Conservation (phyloP, 768 basidiomycete species). For the Rhodocollybia butyracea region DNA sequence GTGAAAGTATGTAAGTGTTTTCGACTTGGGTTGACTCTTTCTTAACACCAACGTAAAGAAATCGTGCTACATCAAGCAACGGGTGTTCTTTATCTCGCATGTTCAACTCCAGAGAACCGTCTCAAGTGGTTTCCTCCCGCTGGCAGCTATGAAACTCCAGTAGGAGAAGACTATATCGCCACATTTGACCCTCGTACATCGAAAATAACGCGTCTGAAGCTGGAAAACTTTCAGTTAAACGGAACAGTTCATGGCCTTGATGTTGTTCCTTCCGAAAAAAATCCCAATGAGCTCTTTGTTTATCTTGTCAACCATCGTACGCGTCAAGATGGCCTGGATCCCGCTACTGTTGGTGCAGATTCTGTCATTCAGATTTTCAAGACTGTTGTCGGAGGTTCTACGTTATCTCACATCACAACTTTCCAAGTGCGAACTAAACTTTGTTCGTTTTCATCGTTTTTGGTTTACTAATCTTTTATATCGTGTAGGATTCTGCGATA, state of each 20-base stretch:
- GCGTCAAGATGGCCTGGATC: conserved; percentile 38
- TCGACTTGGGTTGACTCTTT: conserved; percentile 24
- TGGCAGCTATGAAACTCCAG: conserved; percentile 26
- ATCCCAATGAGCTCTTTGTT: conserved; percentile 52
- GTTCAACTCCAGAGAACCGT: conserved; percentile 50
- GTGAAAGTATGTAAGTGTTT: conserved; percentile 50
- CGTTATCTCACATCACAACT: conserved; percentile 53
- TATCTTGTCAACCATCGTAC: conserved; percentile 70
- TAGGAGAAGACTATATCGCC: conserved; percentile 53
- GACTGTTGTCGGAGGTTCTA: conserved; percentile 40
- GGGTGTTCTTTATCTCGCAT: conserved; percentile 61
- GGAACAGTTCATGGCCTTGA: conserved; percentile 65
- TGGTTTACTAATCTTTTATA: too few species aligned
- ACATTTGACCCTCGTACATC: conserved; percentile 50
- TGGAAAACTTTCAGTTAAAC: conserved; percentile 32
- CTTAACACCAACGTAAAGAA: conserved; percentile 32
- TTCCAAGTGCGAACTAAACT: too few species aligned
- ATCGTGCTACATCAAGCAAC: conserved; percentile 52
- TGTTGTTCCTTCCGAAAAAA: conserved; percentile 48
- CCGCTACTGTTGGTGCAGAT: conserved; percentile 54
- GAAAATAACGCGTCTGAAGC: conserved; percentile 41
- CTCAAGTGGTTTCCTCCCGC: conserved; percentile 50
- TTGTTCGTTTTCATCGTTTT: too few species aligned
- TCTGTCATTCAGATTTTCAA: conserved; percentile 71
- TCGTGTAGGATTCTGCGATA: conserved; percentile 54